Conservation (phyloP, 345 rosid species). For the Rhizophora apiculata region DNA sequence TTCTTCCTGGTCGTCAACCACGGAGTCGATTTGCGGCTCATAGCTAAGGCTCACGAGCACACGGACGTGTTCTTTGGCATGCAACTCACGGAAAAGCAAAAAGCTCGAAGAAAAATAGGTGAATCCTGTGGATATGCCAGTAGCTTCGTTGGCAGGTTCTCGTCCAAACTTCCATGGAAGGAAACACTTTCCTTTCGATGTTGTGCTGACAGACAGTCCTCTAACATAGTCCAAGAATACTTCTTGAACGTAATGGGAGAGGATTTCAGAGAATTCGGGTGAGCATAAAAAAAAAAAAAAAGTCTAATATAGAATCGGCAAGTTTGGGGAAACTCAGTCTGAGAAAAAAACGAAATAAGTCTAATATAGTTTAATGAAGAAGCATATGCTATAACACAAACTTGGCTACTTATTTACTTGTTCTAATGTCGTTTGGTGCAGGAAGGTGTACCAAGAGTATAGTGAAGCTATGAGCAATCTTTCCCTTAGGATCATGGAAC, state of each 20-base stretch:
- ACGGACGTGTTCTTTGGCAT: slow-evolving; percentile 74
- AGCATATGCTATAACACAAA: too few species aligned
- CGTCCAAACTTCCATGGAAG: slow-evolving; percentile 94
- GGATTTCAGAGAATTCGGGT: slow-evolving; percentile 70
- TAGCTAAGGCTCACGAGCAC: slow-evolving; percentile 59
- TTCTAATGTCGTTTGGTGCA: slow-evolving; percentile 18
- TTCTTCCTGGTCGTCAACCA: slow-evolving; percentile 84
- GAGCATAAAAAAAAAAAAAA: slow-evolving; percentile 1
- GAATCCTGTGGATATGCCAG: slow-evolving; percentile 88
- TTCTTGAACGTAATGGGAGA: slow-evolving; percentile 58
- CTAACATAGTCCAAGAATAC: slow-evolving; percentile 57
- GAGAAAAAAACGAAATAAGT: too few species aligned
- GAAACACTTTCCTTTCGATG: slow-evolving; percentile 82
- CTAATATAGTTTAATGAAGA: too few species aligned
- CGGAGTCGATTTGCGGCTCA: slow-evolving; percentile 60
- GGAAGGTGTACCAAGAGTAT: slow-evolving; percentile 78
- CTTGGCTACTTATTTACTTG: neutral
- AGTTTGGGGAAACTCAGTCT: too few species aligned
- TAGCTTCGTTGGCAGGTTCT: slow-evolving; percentile 90
- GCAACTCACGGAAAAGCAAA: slow-evolving; percentile 64
- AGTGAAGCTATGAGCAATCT: slow-evolving; percentile 80
- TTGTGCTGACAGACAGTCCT: slow-evolving; percentile 39
- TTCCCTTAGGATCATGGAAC: slow-evolving; percentile 84
- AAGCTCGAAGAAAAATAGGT: slow-evolving; percentile 70
- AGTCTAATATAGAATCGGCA: too few species aligned